Percentiles rank a stretch among this genome's conserved stretches.
phyloP scores from a whole-genome alignment of 2,329 filamentous ascomycete species.

The Diaporthe velutina region DNA sequence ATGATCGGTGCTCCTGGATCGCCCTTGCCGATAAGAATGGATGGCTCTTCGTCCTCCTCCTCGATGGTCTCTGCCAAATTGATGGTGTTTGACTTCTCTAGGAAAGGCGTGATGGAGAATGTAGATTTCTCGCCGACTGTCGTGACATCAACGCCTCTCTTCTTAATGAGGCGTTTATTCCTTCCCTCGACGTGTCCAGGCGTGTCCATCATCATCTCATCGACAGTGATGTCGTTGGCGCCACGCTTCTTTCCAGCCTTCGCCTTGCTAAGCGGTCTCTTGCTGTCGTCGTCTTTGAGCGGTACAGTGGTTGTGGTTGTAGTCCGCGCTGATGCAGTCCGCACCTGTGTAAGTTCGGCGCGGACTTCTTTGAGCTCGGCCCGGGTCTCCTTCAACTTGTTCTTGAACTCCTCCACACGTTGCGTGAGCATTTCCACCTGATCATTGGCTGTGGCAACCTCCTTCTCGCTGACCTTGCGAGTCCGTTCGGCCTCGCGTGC shows the following conservation, averaged over 20 bases:
- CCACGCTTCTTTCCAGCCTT: constrained; percentile 60
- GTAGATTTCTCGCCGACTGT: constrained; percentile 86
- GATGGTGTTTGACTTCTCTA: constrained; percentile 71
- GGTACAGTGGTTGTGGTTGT: constrained; percentile 46
- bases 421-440: constrained; percentile 76
- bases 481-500: constrained; percentile 44
- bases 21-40: constrained; percentile 35
- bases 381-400: constrained; percentile 77
- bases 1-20: constrained; percentile 34
- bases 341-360: constrained; percentile 57
- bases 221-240: constrained; percentile 58
- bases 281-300: constrained; percentile 41
- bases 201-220: constrained; percentile 63
- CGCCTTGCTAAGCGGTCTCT: constrained; percentile 49
- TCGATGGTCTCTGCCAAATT: constrained; percentile 62
- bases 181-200: constrained; percentile 53
- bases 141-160: constrained; percentile 68
- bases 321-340: constrained; percentile 38
- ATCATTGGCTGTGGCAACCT: constrained; percentile 70
- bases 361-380: constrained; percentile 77
- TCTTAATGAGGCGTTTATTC: constrained; percentile 63
- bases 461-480: constrained; percentile 63
- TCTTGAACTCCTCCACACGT: constrained; percentile 76
- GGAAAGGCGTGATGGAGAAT: constrained; percentile 94
- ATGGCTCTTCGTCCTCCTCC: constrained; percentile 49